Evolutionary conservation across 805 yeast genomes (phyloP).

Genomic region (Saccharomycopsis fodiens): DNA sequence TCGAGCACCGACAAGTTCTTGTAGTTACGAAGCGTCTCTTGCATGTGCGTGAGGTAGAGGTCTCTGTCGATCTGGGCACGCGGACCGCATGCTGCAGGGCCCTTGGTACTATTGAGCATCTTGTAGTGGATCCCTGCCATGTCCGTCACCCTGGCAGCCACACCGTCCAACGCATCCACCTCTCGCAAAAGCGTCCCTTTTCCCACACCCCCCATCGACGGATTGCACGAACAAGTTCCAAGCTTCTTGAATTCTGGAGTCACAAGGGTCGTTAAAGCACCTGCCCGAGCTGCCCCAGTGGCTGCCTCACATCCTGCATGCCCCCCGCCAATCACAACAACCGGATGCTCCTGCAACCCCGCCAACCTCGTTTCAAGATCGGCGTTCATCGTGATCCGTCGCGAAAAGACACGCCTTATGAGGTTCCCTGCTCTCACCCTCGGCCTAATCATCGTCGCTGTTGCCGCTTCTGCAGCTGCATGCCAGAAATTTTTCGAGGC

Average conservation of each 20-base stretch:
- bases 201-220: constrained; percentile 97
- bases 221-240: constrained; percentile 96
- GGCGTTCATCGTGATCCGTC: constrained; percentile 23
- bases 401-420: background rate
- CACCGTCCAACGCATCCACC: constrained; percentile 95
- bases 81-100: constrained; percentile 97
- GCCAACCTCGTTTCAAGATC: constrained; percentile 30
- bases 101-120: constrained; percentile 76
- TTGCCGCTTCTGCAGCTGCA: background rate
- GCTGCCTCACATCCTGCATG: constrained; percentile 99
- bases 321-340: constrained; percentile 92
- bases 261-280: constrained; percentile 59
- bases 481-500: background rate
- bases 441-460: background rate
- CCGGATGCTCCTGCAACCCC: constrained; percentile 41
- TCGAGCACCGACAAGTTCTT: constrained; percentile 52
- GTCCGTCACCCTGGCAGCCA: constrained; percentile 80
- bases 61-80: constrained; percentile 91
- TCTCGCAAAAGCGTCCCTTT: constrained; percentile 89
- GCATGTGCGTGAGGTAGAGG: constrained; percentile 77
- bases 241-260: constrained; percentile 72
- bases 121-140: constrained; percentile 89
- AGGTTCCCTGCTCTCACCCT: background rate
- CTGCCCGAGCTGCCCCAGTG: constrained; percentile 82
- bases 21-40: constrained; percentile 46